Percentiles rank a stretch among this genome's conserved stretches.
These are phyloP conservation scores for Nicotiana paniculata DNA, from an alignment of 257 asterid genomes.

Conservation along the genomic window DNA sequence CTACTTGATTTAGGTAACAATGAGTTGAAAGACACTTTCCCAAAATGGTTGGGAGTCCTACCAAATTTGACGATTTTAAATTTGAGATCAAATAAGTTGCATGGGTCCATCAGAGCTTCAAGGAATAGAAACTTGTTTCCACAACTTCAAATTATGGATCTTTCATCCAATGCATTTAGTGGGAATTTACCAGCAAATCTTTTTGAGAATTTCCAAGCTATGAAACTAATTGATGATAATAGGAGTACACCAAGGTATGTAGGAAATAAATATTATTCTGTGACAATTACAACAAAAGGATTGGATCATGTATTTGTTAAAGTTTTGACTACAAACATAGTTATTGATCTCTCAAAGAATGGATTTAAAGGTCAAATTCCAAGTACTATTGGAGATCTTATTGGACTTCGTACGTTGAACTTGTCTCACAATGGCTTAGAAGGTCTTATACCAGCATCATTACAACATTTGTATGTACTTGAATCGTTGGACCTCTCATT, in stretches of 20 bases:
- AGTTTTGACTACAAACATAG: neutral
- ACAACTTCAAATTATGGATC: neutral
- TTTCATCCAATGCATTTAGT: neutral
- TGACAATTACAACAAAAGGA: neutral
- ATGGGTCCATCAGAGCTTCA: neutral
- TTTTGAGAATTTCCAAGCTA: neutral
- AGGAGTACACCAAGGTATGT: neutral
- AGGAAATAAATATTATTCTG: neutral
- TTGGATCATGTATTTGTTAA: accelerated
- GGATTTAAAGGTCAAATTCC: neutral
- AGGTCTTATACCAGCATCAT: neutral
- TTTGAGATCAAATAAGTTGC: neutral
- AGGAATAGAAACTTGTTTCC: neutral
- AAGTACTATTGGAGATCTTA: neutral
- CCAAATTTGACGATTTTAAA: neutral
- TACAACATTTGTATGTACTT: neutral
- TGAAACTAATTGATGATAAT: neutral
- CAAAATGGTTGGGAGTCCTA: neutral
- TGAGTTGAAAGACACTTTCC: neutral
- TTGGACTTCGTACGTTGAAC: neutral
- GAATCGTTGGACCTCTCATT: neutral
- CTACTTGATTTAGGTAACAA: slow-evolving; percentile 1
- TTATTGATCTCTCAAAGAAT: neutral
- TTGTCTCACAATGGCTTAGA: neutral
- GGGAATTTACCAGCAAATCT: neutral